Evolutionary conservation across 169 alveolate species (phyloP).

Genomic region (Plasmodium billcollinsi): DNA sequence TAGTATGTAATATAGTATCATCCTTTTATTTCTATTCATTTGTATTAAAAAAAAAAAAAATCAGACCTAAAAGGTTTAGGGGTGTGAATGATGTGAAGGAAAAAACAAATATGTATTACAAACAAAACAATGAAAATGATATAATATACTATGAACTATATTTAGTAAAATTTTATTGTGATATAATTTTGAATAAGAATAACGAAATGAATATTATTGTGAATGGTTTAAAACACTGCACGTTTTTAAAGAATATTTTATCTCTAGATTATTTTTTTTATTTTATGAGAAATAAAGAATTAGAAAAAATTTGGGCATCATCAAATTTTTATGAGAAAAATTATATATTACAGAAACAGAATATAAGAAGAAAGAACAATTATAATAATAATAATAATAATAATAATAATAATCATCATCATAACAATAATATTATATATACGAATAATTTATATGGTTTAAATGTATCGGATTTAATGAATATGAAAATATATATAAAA

Average conservation of each 20-base stretch:
- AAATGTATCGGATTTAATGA: conserved; percentile 15
- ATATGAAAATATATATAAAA: conserved; percentile 27
- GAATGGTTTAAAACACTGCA: conserved; percentile 27
- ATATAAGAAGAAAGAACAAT: background rate
- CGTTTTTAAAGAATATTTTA: conserved; percentile 27
- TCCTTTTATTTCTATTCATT: conserved; percentile 41
- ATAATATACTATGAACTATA: conserved; percentile 30
- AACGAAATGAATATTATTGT: conserved; percentile 39
- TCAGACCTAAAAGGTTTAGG: background rate
- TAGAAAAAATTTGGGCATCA: background rate
- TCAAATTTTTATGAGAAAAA: background rate
- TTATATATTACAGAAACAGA: background rate
- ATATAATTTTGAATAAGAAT: conserved; percentile 47
- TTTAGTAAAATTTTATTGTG: conserved; percentile 44
- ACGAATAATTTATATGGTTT: conserved; percentile 46
- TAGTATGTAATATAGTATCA: conserved; percentile 25
- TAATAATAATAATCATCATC: background rate
- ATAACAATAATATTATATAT: background rate
- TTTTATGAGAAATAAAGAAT: background rate
- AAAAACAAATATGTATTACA: background rate
- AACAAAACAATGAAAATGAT: background rate
- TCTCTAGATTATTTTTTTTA: conserved; percentile 35
- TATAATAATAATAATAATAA: no score
- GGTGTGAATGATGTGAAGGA: no score
- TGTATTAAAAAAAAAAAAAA: conserved; percentile 10